Base-by-base conservation (phyloP, 2,329 filamentous ascomycete genomes). In the Aureobasidium sp. region DNA sequence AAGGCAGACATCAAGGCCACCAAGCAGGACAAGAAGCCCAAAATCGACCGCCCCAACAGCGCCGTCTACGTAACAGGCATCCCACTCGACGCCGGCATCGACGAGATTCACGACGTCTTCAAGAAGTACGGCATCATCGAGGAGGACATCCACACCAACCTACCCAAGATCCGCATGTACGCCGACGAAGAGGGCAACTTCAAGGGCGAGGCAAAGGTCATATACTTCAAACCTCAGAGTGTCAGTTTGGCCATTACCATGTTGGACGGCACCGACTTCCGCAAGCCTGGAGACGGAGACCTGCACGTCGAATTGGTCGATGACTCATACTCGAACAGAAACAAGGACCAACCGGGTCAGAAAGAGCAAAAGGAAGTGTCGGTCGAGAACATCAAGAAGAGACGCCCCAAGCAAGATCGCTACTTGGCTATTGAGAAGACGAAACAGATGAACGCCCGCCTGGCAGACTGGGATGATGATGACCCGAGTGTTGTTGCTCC, bases 391-490 rank as follows among this genome's bases (percentile, higher is more conserved):
- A 75, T 75, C 62, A 78, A 77, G 61, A 77, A 78, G 60, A 78
- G 81, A 63, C 74, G 74, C 47, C 79, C 82, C 67, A 84, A 84
- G 64, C 90, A 95, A 64, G 89, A 93, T 74, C 86, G 88, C 72
- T 67, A 71, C 13, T 95, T 95, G 76, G 88, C 95, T 62, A 95
- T 95, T 71, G 88, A 86, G 74, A 92, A 92, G 74, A 93, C 90
- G 0, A 89, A 96, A 72, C 94, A 93, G 71, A 80, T 97, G 67
- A 90, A 93, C 65, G 79, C 73, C 51, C 92, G 93, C 75, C 83
- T 97, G 35, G 88, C 91, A 3, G 92, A 97, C 73, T 99, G 94
- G 94, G 89, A 90, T 69, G 93, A 96, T 69, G 92, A 97, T 70
- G 87, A 93, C 59, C 82, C 87, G 27, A 82, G 79, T 1, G 74